Conservation (phyloP, 2,329 filamentous ascomycete genomes). For the Talaromyces islandicus region DNA sequence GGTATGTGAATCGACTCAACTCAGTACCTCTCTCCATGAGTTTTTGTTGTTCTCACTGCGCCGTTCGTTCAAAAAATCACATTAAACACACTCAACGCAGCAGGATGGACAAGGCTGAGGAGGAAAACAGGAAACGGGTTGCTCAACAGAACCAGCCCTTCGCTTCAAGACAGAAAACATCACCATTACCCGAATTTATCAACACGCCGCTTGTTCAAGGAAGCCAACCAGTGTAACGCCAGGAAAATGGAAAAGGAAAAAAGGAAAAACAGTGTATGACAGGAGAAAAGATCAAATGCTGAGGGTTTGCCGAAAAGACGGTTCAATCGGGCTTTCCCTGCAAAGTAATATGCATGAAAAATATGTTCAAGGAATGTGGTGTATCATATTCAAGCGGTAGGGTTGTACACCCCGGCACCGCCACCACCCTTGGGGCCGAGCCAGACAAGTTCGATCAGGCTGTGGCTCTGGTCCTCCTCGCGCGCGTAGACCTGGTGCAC, state of each 20-base stretch:
- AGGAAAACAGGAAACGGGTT: not conserved
- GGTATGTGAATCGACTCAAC: not conserved
- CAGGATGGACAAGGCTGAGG: not conserved
- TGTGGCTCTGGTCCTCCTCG: conserved; percentile 35
- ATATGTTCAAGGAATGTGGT: conserved; percentile 7
- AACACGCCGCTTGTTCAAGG: conserved; percentile 7
- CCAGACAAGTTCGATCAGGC: conserved; percentile 40
- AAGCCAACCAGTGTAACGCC: conserved; percentile 11
- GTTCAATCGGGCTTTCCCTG: conserved; percentile 3
- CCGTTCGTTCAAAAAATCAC: not conserved
- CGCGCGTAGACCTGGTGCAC: conserved; percentile 39
- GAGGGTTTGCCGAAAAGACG: conserved; percentile 4
- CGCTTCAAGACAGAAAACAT: conserved; percentile 2
- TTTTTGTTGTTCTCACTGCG: not conserved
- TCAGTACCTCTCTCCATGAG: no score
- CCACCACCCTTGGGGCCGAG: conserved; percentile 34
- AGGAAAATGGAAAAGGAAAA: conserved; percentile 12
- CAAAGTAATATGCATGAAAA: conserved; percentile 13
- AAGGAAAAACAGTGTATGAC: conserved; percentile 11
- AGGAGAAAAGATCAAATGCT: conserved; percentile 11
- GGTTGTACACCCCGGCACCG: conserved; percentile 27
- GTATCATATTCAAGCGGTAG: conserved; percentile 10
- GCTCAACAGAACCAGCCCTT: not conserved
- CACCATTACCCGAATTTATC: conserved; percentile 6
- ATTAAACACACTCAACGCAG: not conserved